A percentile compares a stretch with the other conserved stretches of the same genome.
These are phyloP conservation scores for Mucor velutinosus DNA, from an alignment of 371 early-diverging fungal species.

Conservation along the genomic window DNA sequence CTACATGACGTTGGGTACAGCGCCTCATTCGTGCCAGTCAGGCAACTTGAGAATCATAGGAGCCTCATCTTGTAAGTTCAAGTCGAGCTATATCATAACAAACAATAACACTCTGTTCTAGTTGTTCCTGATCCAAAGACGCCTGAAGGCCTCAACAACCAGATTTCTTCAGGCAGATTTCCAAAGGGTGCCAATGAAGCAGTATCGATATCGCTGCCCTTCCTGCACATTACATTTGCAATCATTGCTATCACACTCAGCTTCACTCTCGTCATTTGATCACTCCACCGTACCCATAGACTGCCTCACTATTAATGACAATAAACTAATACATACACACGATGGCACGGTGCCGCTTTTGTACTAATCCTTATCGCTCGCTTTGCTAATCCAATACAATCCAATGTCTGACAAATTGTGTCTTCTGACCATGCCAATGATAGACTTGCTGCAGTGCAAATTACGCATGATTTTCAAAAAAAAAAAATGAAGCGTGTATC, in stretches of 20 bases:
- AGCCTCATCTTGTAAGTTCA: not conserved
- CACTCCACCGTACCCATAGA: too few relatives aligned
- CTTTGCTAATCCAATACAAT: slow-evolving; percentile 60
- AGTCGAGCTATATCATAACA: too few relatives aligned
- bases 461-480: not conserved
- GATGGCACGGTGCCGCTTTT: slow-evolving; percentile 82
- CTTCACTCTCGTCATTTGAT: not conserved
- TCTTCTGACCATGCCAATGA: slow-evolving; percentile 12
- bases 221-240: not conserved
- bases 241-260: not conserved
- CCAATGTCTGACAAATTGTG: slow-evolving; percentile 5
- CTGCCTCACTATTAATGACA: not conserved
- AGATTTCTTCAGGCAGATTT: slow-evolving; percentile 16
- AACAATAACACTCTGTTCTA: not conserved
- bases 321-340: slow-evolving; percentile 47
- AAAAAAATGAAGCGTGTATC: slow-evolving; percentile 60
- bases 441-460: not conserved
- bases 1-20: slow-evolving; percentile 24
- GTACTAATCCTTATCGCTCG: slow-evolving; percentile 55
- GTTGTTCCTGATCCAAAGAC: slow-evolving; percentile 13
- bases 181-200: slow-evolving; percentile 1
- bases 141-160: not conserved
- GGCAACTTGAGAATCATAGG: slow-evolving; percentile 28
- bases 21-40: slow-evolving; percentile 20
- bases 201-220: not conserved